phyloP scores from a whole-genome alignment of 2,329 filamentous ascomycete species.

The Aspergillus novoparasiticus region DNA sequence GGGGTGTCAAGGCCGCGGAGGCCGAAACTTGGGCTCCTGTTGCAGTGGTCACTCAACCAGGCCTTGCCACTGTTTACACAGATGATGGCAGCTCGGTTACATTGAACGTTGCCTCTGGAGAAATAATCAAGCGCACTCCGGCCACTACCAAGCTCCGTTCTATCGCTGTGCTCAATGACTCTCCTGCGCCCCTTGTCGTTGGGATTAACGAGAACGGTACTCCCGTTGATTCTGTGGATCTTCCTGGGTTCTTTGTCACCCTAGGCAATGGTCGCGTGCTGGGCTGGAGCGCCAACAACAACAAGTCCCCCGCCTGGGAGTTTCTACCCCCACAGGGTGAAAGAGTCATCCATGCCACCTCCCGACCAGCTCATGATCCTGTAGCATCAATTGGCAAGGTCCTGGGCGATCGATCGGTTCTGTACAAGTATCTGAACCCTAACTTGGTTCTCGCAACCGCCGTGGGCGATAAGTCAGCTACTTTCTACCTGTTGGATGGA shows the following conservation, averaged over 20 bases:
- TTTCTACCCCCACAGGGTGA: conserved; percentile 69
- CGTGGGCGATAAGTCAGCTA: conserved; percentile 63
- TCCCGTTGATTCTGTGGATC: conserved; percentile 33
- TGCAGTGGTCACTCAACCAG: conserved; percentile 65
- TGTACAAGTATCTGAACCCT: conserved; percentile 95
- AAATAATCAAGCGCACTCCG: conserved; percentile 36
- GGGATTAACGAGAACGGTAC: conserved; percentile 41
- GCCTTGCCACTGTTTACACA: conserved; percentile 61
- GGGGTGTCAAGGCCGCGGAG: conserved; percentile 69
- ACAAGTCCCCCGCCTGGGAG: conserved; percentile 64
- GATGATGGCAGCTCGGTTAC: conserved; percentile 64
- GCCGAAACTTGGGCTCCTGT: conserved; percentile 68
- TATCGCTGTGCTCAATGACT: conserved; percentile 34
- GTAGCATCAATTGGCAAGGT: conserved; percentile 95
- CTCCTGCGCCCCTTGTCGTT: conserved; percentile 27
- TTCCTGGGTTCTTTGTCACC: conserved; percentile 43
- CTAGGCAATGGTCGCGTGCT: conserved; percentile 45
- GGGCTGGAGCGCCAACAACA: conserved; percentile 45
- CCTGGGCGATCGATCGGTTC: conserved; percentile 84
- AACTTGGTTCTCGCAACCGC: conserved; percentile 79
- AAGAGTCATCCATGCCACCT: conserved; percentile 67
- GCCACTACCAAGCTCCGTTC: conserved; percentile 33
- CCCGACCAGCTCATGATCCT: conserved; percentile 75
- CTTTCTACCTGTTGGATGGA: conserved; percentile 80
- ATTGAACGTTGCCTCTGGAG: conserved; percentile 49